These are phyloP conservation scores for Colletotrichum orchidophilum DNA, from an alignment of 2,329 filamentous ascomycete genomes.

Conservation along the genomic window DNA sequence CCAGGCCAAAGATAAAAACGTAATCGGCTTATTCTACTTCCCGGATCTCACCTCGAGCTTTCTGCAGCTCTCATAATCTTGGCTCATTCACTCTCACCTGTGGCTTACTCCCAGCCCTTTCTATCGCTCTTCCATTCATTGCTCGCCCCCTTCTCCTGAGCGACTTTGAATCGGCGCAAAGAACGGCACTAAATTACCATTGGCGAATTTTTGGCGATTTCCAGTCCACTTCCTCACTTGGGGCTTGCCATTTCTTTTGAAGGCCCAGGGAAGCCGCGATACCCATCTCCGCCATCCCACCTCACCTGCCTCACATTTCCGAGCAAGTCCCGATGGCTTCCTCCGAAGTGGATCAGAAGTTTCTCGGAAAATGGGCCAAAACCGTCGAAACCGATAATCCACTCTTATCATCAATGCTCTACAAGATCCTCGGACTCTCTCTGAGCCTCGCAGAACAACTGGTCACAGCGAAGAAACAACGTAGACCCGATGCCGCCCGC, in stretches of 20 bases:
- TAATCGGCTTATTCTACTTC: not conserved
- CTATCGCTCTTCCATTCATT: not conserved
- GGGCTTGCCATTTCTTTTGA: not conserved
- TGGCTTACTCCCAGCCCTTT: not conserved
- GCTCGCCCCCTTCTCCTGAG: not conserved
- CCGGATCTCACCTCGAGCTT: not conserved
- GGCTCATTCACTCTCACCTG: not conserved
- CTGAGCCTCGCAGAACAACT: conserved; percentile 88
- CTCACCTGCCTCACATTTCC: not conserved
- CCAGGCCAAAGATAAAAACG: not conserved
- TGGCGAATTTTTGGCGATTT: not conserved
- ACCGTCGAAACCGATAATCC: conserved; percentile 81
- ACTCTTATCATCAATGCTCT: conserved; percentile 82
- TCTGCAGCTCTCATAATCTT: not conserved
- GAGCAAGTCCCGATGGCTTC: conserved; percentile 77
- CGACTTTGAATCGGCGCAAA: not conserved
- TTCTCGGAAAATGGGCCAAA: conserved; percentile 87
- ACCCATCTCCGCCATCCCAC: not conserved
- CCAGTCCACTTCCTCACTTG: not conserved
- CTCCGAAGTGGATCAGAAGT: conserved; percentile 97
- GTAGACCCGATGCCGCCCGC: conserved; percentile 80
- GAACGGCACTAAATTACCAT: not conserved
- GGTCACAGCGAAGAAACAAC: conserved; percentile 82
- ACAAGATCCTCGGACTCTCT: conserved; percentile 90
- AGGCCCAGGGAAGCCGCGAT: not conserved